Conservation (phyloP, 108 stramenopile genomes). For the Skeletonema tropicum region DNA sequence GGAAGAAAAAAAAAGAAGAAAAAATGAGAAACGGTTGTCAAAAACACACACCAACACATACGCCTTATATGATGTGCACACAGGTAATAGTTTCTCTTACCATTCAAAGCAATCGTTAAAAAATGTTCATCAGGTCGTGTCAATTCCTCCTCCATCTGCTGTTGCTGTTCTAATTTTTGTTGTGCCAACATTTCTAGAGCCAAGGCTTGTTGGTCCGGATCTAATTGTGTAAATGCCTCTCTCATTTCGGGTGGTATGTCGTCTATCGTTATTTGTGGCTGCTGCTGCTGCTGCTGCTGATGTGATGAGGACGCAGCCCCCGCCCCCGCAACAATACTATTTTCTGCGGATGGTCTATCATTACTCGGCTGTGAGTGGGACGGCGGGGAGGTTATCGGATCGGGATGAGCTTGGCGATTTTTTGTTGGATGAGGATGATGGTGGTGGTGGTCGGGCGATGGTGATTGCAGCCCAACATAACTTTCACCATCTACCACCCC, state of each 20-base stretch:
- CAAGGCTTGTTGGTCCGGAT: slow-evolving; percentile 24
- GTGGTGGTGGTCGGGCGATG: background rate
- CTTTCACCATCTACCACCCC: background rate
- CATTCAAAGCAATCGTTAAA: slow-evolving; percentile 87
- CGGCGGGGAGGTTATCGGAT: background rate
- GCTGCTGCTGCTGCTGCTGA: slow-evolving; percentile 16
- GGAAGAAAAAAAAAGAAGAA: background rate
- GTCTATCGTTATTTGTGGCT: slow-evolving; percentile 12
- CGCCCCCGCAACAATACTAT: background rate
- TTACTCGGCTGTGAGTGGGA: slow-evolving; percentile 1
- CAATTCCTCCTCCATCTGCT: slow-evolving; percentile 10
- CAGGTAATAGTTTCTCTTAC: slow-evolving; percentile 55
- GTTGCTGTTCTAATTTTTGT: slow-evolving; percentile 5
- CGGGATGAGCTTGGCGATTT: background rate
- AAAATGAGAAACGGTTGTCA: background rate
- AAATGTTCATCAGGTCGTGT: slow-evolving; percentile 72
- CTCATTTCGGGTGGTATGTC: slow-evolving; percentile 18
- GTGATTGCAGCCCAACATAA: background rate
- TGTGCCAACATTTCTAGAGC: slow-evolving; percentile 19
- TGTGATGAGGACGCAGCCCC: background rate
- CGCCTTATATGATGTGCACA: too few relatives aligned
- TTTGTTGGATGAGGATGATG: too few relatives aligned
- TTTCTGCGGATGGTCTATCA: background rate
- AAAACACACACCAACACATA: background rate
- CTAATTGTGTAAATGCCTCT: slow-evolving; percentile 26